Evolutionary conservation across 805 yeast genomes (phyloP).

Genomic region (Saccharomycopsis schoenii): DNA sequence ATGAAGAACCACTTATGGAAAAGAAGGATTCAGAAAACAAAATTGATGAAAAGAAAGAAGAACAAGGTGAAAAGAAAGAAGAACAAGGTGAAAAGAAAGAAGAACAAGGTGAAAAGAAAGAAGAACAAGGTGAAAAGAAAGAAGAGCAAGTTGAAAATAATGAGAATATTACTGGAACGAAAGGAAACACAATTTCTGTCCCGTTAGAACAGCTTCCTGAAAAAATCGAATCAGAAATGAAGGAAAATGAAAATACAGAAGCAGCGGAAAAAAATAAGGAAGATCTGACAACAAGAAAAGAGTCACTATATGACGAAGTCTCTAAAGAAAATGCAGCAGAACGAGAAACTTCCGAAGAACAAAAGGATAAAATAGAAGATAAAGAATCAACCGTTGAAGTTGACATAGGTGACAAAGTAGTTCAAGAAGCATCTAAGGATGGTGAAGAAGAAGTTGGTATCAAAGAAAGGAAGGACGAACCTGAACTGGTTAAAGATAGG

Average conservation of each 20-base stretch:
- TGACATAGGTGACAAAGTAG: slow-evolving; percentile 1
- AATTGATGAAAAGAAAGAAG: slow-evolving; percentile 2
- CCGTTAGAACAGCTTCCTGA: background rate
- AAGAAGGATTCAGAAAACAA: background rate
- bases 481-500: background rate
- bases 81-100: no score
- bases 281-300: slow-evolving; percentile 9
- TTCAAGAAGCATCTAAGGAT: slow-evolving; percentile 8
- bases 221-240: background rate
- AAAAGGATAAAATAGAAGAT: slow-evolving; percentile 19
- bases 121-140: slow-evolving; percentile 1
- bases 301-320: background rate
- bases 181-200: background rate
- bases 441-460: background rate
- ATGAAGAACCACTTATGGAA: no score
- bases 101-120: background rate
- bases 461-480: background rate
- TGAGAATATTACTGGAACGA: background rate
- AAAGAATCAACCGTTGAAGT: slow-evolving; percentile 16
- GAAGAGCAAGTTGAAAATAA: background rate
- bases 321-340: slow-evolving; percentile 18
- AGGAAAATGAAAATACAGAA: background rate
- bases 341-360: slow-evolving; percentile 15
- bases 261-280: slow-evolving; percentile 7
- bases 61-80: slow-evolving; percentile 3